Evolutionary conservation across 225 moss, liverwort and hornwort genomes (phyloP), one percentile per base, ranked within the genome.

Genomic region (Pseudisothecium myosuroides): DNA sequence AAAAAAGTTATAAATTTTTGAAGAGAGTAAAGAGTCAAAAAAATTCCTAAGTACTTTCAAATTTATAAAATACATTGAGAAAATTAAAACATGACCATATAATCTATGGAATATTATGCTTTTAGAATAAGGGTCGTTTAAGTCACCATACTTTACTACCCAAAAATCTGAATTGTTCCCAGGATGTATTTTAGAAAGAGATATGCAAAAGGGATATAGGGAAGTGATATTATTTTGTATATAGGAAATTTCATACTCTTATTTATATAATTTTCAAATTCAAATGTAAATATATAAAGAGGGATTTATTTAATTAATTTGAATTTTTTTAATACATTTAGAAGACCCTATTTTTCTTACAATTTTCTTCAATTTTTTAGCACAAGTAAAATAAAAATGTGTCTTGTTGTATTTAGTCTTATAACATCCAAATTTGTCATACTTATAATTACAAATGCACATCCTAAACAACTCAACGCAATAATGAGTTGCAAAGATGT

Each of bases 301-400:
- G 0, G 9, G 3, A 4, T 1, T 41, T 41, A 8, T 6, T 67
- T n/a, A 12, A 37, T 67, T 24, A 6, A 16, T 26, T 72, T 43
- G 5, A 26, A 1, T 16, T 72, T 28, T 69, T 10, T 8, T 26
- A 72, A 43, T 15, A 27, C 17, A 45, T 17, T 17, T 28, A 28
- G 45, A 28, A 72, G 43, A 28, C 0, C 43, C 43, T 41, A 72
- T 72, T 39, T 71, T 3, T 72, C 26, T 28, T 17, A 43, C 3
- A 73, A 28, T 17, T 73, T 72, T 28, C 28, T 17, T 45, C 1
- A 2, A 6, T 45, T 28, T 29, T 47, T 28, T 17, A 1, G 15
- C 0, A 45, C 4, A 11, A 29, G 6, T 5, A 8, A 4, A 49
- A 12, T 5, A 8, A 4, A 49, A 12, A 0, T 1, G 0, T 20